A percentile compares a stretch with the other conserved stretches of the same genome.
phyloP scores from a whole-genome alignment of 2,329 filamentous ascomycete species.

The Xylariaceae sp. region DNA sequence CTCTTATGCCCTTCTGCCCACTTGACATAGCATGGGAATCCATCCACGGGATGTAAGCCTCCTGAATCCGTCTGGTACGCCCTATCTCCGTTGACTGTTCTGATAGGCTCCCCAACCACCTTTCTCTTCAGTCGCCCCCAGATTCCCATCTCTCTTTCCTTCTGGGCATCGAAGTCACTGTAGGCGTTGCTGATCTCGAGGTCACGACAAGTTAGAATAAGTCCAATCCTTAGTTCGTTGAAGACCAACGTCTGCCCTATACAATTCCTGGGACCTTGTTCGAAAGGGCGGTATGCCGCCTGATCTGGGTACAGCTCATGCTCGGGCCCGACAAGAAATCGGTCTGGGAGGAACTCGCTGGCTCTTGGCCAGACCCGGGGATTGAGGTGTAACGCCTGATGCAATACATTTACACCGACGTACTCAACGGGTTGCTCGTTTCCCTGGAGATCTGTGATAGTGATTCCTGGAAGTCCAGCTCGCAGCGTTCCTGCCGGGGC shows the following conservation, averaged over 20 bases:
- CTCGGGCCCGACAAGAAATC: slow-evolving; percentile 31
- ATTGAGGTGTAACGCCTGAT: slow-evolving; percentile 30
- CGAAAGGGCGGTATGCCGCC: slow-evolving; percentile 48
- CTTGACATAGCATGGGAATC: neutral
- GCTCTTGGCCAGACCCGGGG: slow-evolving; percentile 34
- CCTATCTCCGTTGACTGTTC: slow-evolving; percentile 1
- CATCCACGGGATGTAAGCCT: slow-evolving; percentile 1
- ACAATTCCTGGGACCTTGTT: slow-evolving; percentile 46
- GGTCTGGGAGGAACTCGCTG: slow-evolving; percentile 39
- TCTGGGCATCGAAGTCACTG: neutral
- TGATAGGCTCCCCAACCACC: neutral
- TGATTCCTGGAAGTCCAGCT: slow-evolving; percentile 26
- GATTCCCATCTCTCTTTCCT: neutral
- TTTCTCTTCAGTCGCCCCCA: neutral
- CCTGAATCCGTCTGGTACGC: slow-evolving; percentile 2
- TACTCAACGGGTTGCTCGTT: slow-evolving; percentile 37
- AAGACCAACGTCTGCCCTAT: slow-evolving; percentile 40
- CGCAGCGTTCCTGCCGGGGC: slow-evolving; percentile 42
- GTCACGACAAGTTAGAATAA: neutral
- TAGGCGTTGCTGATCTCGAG: neutral
- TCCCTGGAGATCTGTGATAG: slow-evolving; percentile 35
- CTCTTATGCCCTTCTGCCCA: too few species aligned
- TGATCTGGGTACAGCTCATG: slow-evolving; percentile 29
- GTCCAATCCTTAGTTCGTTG: slow-evolving; percentile 19
- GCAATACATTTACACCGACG: slow-evolving; percentile 33